Base-by-base conservation (phyloP, 2,329 filamentous ascomycete species). In the Calonectria naviculata region DNA sequence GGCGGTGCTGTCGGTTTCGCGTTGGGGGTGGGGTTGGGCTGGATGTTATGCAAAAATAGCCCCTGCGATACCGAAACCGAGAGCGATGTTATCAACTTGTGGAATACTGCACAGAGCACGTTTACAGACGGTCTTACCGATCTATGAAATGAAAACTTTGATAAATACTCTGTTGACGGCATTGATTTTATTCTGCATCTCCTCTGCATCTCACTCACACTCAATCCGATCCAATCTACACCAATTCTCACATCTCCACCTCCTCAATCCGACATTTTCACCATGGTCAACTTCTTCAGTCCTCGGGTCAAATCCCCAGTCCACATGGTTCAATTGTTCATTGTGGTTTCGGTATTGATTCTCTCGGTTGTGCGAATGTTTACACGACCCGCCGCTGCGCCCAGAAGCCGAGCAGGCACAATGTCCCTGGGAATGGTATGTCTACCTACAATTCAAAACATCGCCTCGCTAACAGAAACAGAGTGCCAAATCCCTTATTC, bases 401-500 rank as follows among this genome's bases (percentile, higher is more conserved):
- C 67, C 1, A 60, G 42, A 29, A 47, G 47, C 13, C 49, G 67
- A 65, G 26, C 67, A 8, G 54, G 60, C 24, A 69, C 60, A 24
- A 69, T 69, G 67, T 56, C 67, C 15, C 24, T 69, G 31, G 67
- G 67, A 69, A 69, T 69, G 67, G 67, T 69, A 41, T 9, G 38
- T 9, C 12, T n/a, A n/a, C n/a, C n/a, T n/a, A 26, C 19, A 15
- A 21, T 12, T 19, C 34, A 13, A 17, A 5, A 5, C 17, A 1
- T 9, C 8, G n/a, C n/a, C 1, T 10, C 19, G 7, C 67, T 69
- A 28, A 64, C 34, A 6, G 24, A 4, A 31, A n/a, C 17, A 82
- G 81, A 74, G 74, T 34, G 77, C 80, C 34, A 86, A 86, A 74
- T 84, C 83, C 1, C 73, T 86, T 26, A 72, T 84, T 44, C 76